phyloP scores from a whole-genome alignment of 495 filamentous ascomycete genomes.

The Daldinia loculata region DNA sequence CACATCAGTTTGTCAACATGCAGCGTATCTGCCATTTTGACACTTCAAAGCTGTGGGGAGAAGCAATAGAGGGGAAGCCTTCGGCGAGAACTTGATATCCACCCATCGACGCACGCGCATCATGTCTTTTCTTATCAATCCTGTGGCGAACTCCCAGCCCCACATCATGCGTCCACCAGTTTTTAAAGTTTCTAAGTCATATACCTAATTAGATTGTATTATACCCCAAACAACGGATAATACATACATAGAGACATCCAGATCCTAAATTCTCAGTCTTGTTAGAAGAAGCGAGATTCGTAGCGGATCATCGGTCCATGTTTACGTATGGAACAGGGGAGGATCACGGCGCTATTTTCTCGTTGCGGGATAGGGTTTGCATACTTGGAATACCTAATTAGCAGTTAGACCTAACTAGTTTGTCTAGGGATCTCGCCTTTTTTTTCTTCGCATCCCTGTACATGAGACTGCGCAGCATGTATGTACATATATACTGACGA shows the following conservation, averaged over 20 bases:
- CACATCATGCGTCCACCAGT: background rate
- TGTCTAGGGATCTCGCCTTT: background rate
- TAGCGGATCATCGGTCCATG: conserved; percentile 9
- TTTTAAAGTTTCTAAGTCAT: background rate
- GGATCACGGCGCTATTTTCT: conserved; percentile 14
- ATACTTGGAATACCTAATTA: background rate
- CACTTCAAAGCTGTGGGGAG: background rate
- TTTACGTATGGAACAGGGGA: conserved; percentile 2
- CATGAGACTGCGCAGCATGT: background rate
- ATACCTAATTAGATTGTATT: background rate
- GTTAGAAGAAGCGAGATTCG: conserved; percentile 6
- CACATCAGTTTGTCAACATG: background rate
- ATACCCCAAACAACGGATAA: background rate
- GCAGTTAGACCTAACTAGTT: background rate
- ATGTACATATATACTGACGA: background rate
- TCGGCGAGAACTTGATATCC: background rate
- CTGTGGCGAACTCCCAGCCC: background rate
- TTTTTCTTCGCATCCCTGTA: background rate
- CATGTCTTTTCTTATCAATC: background rate
- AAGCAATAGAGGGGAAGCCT: background rate
- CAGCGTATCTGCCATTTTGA: background rate
- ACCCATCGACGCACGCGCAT: background rate
- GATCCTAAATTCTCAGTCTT: background rate
- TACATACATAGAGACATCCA: background rate
- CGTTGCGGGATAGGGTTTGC: conserved; percentile 4